phyloP scores from a whole-genome alignment of 2,329 filamentous ascomycete genomes.

The Zarea fungicola region DNA sequence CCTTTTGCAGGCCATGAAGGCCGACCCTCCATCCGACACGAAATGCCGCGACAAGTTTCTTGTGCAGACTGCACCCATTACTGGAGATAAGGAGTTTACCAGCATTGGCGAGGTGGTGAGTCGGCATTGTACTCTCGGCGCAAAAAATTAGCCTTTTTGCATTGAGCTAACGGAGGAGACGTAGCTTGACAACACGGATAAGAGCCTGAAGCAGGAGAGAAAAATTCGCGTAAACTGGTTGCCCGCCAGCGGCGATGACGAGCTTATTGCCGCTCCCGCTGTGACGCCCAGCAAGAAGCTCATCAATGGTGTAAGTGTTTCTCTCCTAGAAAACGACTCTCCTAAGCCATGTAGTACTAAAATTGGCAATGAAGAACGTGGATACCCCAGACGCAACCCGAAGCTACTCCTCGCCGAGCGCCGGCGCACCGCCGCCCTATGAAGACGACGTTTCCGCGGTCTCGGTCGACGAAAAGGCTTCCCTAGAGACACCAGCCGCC shows the following conservation, averaged over 20 bases:
- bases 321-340: neutral
- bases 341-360: constrained; percentile 10
- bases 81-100: constrained; percentile 74
- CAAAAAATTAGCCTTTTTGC: neutral
- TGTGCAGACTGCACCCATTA: constrained; percentile 84
- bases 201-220: constrained; percentile 77
- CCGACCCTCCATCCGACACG: constrained; percentile 77
- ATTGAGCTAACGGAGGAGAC: constrained; percentile 12
- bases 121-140: constrained; percentile 14
- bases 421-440: constrained; percentile 31
- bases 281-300: constrained; percentile 39
- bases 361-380: constrained; percentile 22
- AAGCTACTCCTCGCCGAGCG: constrained; percentile 40
- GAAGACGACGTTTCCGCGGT: constrained; percentile 27
- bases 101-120: constrained; percentile 78
- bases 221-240: constrained; percentile 94
- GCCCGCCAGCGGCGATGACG: constrained; percentile 47
- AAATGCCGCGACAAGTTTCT: constrained; percentile 98
- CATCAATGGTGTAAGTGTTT: constrained; percentile 36
- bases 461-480: constrained; percentile 21
- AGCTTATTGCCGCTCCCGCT: constrained; percentile 17
- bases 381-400: constrained; percentile 42
- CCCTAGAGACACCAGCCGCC: constrained; percentile 16
- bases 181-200: constrained; percentile 76
- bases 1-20: constrained; percentile 95